A percentile compares a stretch with the other conserved stretches of the same genome.
phyloP scores from a whole-genome alignment of 805 yeast species.

The Yarrowia alimentaria region DNA sequence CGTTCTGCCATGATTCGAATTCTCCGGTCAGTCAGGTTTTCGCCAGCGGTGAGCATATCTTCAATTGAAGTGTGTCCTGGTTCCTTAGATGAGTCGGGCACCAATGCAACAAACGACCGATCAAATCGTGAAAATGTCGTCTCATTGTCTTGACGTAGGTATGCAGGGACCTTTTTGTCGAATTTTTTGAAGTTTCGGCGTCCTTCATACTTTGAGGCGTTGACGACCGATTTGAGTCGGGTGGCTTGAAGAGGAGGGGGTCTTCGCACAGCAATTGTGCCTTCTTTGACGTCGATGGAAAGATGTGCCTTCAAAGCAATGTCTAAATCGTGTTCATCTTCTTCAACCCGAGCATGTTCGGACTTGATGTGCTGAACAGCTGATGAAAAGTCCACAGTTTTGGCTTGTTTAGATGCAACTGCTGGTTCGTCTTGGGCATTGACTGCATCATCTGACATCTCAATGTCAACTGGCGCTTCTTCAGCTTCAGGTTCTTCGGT shows the following conservation, averaged over 20 bases:
- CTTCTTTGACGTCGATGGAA: slow-evolving; percentile 10
- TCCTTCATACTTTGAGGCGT: slow-evolving; percentile 5
- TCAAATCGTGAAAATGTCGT: slow-evolving; percentile 12
- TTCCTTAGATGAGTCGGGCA: neutral
- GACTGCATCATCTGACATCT: neutral
- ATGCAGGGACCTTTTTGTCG: slow-evolving; percentile 2
- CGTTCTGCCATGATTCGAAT: slow-evolving; percentile 3
- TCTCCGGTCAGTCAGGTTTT: slow-evolving; percentile 13
- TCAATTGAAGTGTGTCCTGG: slow-evolving; percentile 3
- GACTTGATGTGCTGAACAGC: slow-evolving; percentile 7
- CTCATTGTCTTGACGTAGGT: too few species aligned
- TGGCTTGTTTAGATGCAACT: neutral
- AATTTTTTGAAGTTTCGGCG: slow-evolving; percentile 24
- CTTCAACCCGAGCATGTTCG: neutral
- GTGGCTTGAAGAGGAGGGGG: slow-evolving; percentile 24
- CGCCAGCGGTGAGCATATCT: neutral
- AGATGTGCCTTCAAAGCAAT: neutral
- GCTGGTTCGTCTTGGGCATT: neutral
- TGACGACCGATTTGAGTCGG: slow-evolving; percentile 5
- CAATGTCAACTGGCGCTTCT: neutral
- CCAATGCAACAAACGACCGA: slow-evolving; percentile 1
- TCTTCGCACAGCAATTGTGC: neutral
- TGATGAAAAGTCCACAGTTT: neutral
- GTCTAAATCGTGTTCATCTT: neutral
- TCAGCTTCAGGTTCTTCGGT: neutral